Conservation (phyloP, 2,329 filamentous ascomycete genomes). For the Cordyceps javanica region DNA sequence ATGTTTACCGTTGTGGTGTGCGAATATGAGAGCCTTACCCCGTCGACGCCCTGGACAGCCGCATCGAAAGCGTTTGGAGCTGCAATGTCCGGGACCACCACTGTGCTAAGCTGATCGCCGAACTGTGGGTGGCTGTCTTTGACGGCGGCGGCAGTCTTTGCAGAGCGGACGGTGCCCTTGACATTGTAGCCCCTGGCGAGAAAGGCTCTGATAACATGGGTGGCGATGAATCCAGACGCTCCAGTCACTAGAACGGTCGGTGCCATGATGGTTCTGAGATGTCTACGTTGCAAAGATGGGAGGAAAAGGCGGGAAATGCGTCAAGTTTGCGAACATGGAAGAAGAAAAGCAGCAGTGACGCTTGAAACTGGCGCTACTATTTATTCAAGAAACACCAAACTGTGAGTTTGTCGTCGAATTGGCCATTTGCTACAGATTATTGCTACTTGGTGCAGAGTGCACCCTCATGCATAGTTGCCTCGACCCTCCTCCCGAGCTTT, state of each 20-base stretch:
- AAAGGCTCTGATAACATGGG: conserved; percentile 26
- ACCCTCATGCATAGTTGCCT: too few species aligned
- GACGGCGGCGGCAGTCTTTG: conserved; percentile 10
- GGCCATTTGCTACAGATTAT: too few species aligned
- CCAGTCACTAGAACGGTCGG: conserved; percentile 26
- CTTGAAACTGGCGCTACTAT: too few species aligned
- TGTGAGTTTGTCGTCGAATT: too few species aligned
- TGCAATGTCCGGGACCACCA: neutral
- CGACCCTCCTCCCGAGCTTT: too few species aligned
- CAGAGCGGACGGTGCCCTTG: conserved; percentile 26
- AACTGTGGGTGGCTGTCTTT: neutral
- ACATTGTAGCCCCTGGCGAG: conserved; percentile 27
- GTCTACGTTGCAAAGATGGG: too few species aligned
- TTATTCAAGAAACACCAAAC: too few species aligned
- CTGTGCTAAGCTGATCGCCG: neutral
- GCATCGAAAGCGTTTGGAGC: neutral
- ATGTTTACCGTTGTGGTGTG: neutral
- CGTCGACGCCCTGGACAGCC: neutral
- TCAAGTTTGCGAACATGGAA: too few species aligned
- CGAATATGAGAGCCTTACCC: neutral
- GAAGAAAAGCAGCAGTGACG: too few species aligned
- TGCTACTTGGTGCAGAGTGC: too few species aligned
- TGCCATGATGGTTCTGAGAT: too few species aligned
- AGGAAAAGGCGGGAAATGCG: too few species aligned
- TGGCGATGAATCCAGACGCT: conserved; percentile 29